phyloP scores from a whole-genome alignment of 257 asterid genomes.

The Fraxinus americana region DNA sequence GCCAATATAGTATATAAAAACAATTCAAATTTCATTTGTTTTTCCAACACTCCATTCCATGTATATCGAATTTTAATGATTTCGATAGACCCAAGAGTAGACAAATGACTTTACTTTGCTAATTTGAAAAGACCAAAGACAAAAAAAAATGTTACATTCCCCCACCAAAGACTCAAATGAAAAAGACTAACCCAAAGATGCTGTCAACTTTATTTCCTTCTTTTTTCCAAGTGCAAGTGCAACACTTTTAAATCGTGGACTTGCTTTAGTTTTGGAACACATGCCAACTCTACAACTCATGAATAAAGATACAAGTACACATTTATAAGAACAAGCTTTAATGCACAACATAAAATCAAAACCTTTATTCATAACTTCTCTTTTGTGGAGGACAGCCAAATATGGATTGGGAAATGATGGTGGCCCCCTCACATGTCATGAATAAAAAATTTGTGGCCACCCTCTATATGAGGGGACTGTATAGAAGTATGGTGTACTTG shows the following conservation, averaged over 20 bases:
- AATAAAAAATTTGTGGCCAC: too few species aligned
- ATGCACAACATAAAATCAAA: constrained; percentile 4
- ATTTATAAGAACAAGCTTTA: neutral
- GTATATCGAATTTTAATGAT: too few species aligned
- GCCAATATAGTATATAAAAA: neutral
- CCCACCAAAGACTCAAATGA: constrained; percentile 48
- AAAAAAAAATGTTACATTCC: constrained; percentile 52
- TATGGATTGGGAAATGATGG: neutral
- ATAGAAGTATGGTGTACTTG: too few species aligned
- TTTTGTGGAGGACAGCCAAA: constrained; percentile 3
- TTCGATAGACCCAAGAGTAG: constrained; percentile 26
- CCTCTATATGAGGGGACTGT: too few species aligned
- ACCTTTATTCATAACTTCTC: constrained; percentile 4
- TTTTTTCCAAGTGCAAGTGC: constrained; percentile 21
- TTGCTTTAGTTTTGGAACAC: constrained; percentile 45
- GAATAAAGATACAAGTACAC: neutral
- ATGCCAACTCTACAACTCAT: constrained; percentile 34
- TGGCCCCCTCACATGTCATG: too few species aligned
- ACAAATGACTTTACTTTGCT: constrained; percentile 42
- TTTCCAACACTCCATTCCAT: neutral
- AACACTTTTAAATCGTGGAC: constrained; percentile 63
- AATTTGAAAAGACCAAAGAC: constrained; percentile 58
- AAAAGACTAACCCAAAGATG: constrained; percentile 51
- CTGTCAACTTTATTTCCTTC: constrained; percentile 17
- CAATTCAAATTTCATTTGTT: neutral